phyloP scores from a whole-genome alignment of 257 asterid genomes.

The Solanum pinnatisectum region DNA sequence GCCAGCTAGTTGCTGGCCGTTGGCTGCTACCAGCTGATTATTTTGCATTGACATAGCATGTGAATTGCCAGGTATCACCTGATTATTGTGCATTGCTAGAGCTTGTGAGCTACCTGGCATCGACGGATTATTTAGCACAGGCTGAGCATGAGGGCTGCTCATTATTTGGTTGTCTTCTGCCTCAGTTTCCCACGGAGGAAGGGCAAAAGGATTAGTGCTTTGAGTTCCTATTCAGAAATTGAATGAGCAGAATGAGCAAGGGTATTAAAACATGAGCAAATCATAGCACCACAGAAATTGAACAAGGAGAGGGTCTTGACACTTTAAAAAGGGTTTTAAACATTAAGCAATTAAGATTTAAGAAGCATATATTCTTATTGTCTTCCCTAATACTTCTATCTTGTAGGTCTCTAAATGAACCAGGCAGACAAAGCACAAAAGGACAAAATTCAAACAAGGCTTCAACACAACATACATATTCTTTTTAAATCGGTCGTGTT shows the following conservation, averaged over 20 bases:
- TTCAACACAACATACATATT: background rate
- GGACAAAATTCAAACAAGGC: background rate
- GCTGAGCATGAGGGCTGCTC: constrained; percentile 2
- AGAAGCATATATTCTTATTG: background rate
- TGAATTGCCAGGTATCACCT: background rate
- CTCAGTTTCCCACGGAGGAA: constrained; percentile 95
- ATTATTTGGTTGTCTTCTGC: constrained; percentile 25
- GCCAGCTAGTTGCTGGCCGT: constrained; percentile 20
- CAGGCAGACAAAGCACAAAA: background rate
- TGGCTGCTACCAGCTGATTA: constrained; percentile 15
- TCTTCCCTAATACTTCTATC: background rate
- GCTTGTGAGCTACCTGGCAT: background rate
- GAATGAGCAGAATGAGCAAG: background rate
- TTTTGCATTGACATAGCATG: background rate
- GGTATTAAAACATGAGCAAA: background rate
- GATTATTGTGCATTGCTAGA: background rate
- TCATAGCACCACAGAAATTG: background rate
- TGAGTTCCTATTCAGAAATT: constrained; percentile 33
- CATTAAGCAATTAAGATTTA: background rate
- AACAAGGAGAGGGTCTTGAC: background rate
- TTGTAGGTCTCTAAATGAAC: background rate
- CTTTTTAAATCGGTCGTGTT: background rate
- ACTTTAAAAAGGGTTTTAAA: background rate
- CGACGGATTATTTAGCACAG: background rate
- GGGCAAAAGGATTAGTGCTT: constrained; percentile 49